phyloP scores from a whole-genome alignment of 495 filamentous ascomycete species.

The Viridothelium virens region DNA sequence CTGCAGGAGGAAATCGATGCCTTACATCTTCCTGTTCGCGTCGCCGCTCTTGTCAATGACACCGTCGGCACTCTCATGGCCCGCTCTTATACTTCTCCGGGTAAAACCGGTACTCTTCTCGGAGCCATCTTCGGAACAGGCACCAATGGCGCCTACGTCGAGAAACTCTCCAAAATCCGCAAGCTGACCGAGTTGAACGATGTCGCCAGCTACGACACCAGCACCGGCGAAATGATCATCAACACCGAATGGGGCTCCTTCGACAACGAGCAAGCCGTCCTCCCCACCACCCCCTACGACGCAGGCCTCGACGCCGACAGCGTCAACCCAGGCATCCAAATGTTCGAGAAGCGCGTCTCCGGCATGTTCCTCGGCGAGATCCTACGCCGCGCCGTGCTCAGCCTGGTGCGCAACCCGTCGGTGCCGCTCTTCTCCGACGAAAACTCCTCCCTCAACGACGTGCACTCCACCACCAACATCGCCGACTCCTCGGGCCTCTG shows the following conservation, averaged over 20 bases:
- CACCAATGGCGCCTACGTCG: slow-evolving; percentile 90
- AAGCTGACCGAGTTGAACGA: slow-evolving; percentile 52
- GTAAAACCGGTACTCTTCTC: slow-evolving; percentile 75
- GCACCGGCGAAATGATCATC: slow-evolving; percentile 89
- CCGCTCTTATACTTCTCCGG: slow-evolving; percentile 85
- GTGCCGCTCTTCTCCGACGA: slow-evolving; percentile 62
- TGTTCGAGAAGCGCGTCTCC: slow-evolving; percentile 97
- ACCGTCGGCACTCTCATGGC: slow-evolving; percentile 98
- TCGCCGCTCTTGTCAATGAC: slow-evolving; percentile 93
- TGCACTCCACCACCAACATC: slow-evolving; percentile 59
- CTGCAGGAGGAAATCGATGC: slow-evolving; percentile 87
- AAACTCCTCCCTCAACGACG: slow-evolving; percentile 54
- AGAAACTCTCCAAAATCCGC: slow-evolving; percentile 60
- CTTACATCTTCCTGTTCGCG: slow-evolving; percentile 77
- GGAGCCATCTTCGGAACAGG: slow-evolving; percentile 94
- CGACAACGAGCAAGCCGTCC: slow-evolving; percentile 79
- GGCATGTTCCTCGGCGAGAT: slow-evolving; percentile 99
- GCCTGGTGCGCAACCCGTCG: slow-evolving; percentile 48
- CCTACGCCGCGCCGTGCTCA: slow-evolving; percentile 64
- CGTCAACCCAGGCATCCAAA: slow-evolving; percentile 91
- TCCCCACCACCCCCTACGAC: slow-evolving; percentile 84
- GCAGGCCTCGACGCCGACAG: slow-evolving; percentile 65
- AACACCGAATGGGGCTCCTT: slow-evolving; percentile 99
- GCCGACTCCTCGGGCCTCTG: slow-evolving; percentile 57
- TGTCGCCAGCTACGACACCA: slow-evolving; percentile 57